Evolutionary conservation across 2,329 filamentous ascomycete species (phyloP), one percentile per base, ranked within the genome.

Genomic region (Sclerotinia borealis): DNA sequence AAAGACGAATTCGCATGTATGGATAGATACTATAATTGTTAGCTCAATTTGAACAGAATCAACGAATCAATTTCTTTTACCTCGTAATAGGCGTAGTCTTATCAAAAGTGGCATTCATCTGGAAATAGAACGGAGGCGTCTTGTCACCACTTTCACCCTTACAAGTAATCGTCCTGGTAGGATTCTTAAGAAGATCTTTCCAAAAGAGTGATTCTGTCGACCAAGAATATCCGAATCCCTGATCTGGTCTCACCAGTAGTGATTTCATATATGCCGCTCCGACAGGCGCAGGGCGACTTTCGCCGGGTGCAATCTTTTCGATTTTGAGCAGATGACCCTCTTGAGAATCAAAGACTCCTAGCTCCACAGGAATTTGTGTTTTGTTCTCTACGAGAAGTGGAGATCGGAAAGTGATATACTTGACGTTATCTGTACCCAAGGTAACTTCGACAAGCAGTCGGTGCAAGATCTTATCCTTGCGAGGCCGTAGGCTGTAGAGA

Each of bases 201-300:
- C 95, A 99, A 82, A 92, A 95, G 11, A 99, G 77, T 47, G 87
- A 85, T 73, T 98, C 92, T 54, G 86, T 88, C 4, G 92, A 96
- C 95, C 95, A 99, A 64, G 90, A 86, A 74, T 97, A 99, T 1
- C 95, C 95, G 72, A 99, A 99, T 4, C 95, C 95, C 71, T 95
- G 92, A 74, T 98, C 95, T 1, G 95, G 95, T 39, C 95, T 86
- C 49, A 99, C 81, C 10, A 99, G 83, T 9, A 96, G 80, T 0
- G 89, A 92, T 77, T 98, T 96, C 77, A 96, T 84, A 73, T 88
- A 98, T 0, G 90, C 92, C 1, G 93, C 92, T 17, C 95, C 96
- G 8, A 99, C 92, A 0, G 95, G 95, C 13, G 92, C 91, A 10
- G 95, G 93, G 22, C 92, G 85, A 59, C 88, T 88, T 74, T 97